phyloP scores from a whole-genome alignment of 225 moss, liverwort and hornwort species.

The Sphagnum contortum region DNA sequence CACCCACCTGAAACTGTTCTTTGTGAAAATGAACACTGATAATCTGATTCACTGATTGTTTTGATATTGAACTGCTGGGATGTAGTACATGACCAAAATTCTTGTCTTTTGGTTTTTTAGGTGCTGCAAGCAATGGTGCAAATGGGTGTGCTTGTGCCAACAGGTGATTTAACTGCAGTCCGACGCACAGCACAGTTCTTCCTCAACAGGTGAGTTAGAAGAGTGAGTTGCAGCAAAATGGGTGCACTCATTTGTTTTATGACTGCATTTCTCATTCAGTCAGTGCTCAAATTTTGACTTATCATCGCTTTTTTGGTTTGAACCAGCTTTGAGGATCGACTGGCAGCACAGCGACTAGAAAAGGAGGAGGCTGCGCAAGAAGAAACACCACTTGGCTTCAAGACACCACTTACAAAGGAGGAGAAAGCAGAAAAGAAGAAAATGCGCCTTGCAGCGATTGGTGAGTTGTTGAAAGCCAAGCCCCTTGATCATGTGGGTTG shows the following conservation, averaged over 20 bases:
- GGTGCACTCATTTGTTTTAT: background rate
- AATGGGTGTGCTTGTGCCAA: slow-evolving; percentile 97
- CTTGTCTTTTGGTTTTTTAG: slow-evolving; percentile 10
- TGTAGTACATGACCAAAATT: no score
- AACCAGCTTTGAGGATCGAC: slow-evolving; percentile 85
- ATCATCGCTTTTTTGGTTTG: background rate
- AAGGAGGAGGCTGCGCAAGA: slow-evolving; percentile 59
- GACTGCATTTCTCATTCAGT: background rate
- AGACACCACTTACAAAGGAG: slow-evolving; percentile 59
- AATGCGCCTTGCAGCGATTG: slow-evolving; percentile 87
- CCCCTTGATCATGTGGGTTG: no score
- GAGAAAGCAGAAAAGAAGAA: slow-evolving; percentile 84
- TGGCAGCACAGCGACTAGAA: slow-evolving; percentile 74
- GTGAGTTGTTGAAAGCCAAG: slow-evolving; percentile 18
- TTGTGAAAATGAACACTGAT: no score
- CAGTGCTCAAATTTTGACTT: background rate
- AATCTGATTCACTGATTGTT: no score
- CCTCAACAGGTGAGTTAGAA: slow-evolving; percentile 51
- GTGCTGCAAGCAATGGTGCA: slow-evolving; percentile 98
- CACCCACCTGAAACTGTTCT: background rate
- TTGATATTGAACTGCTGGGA: no score
- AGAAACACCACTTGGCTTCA: slow-evolving; percentile 45
- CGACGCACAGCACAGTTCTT: slow-evolving; percentile 93
- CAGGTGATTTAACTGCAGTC: slow-evolving; percentile 89
- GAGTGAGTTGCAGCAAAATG: no score